Evolutionary conservation across 2,329 filamentous ascomycete species (phyloP), one percentile per base, ranked within the genome.

Genomic region (Fusarium sp.): DNA sequence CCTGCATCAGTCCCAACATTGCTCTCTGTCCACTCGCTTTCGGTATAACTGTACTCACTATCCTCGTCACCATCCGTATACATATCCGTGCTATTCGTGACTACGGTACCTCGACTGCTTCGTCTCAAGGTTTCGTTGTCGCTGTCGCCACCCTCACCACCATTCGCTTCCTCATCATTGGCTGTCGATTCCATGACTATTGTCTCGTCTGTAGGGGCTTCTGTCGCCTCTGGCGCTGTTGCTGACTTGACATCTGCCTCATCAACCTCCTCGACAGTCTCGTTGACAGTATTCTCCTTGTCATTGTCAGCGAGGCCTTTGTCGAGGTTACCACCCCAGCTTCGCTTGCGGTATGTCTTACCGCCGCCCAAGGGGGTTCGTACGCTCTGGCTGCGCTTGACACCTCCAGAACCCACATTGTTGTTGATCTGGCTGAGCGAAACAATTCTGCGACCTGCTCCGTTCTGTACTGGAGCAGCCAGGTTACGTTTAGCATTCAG

Each of bases 341-440:
- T 94, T 48, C 87, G 85, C 83, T 95, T 94, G 54, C 93, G 87
- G 53, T 89, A 80, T 1, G 85, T 84, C 32, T 86, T 85, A 38
- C 72, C 75, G 42, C 72, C 75, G 39, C 75, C 79, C 9, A 83
- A 84, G 35, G 90, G 87, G 28, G 90, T 90, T 77, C 93, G 91
- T 74, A 94, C 92, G 66, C 93, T 95, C 80, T 95, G 92, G 81
- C 92, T 95, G 69, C 93, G 89, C 84, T 92, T 92, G 74, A 97
- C 86, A 53, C 89, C 90, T 26, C 89, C 88, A 13, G 83, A 84
- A 11, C 90, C 86, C 39, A 90, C 86, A 79, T 96, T 96, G 80
- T 92, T 91, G 61, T 90, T 94, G 76, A 98, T 97, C 83, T 98
- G 94, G 80, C 93, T 97, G 41, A 98, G 89, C 57, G 94, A 98